Conservation (phyloP, 176 grass and related monocot species). For the Aegilops speltoides region DNA sequence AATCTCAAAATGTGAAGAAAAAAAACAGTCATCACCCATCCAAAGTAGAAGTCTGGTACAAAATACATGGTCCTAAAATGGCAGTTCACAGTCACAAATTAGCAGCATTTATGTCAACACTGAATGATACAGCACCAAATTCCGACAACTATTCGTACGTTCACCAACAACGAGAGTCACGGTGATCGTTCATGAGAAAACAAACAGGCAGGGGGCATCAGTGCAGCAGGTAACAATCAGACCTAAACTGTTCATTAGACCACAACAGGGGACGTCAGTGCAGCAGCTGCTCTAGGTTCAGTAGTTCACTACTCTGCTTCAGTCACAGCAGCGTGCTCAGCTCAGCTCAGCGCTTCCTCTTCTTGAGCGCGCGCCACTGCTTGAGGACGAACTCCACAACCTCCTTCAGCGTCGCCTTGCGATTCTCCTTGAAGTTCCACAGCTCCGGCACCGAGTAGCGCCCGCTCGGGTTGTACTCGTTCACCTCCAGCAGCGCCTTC, state of each 20-base stretch:
- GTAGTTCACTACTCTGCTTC: no score
- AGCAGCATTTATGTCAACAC: neutral
- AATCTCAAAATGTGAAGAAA: no score
- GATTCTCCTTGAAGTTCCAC: slow-evolving; percentile 7
- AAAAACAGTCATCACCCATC: no score
- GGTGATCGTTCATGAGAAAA: neutral
- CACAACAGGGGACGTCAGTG: no score
- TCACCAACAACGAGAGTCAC: no score
- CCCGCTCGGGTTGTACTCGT: slow-evolving; percentile 50
- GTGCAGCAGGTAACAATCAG: no score
- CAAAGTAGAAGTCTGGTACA: no score
- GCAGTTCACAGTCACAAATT: neutral
- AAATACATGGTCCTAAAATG: neutral
- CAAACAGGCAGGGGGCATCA: no score
- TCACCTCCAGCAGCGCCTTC: slow-evolving; percentile 45
- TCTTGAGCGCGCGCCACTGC: neutral
- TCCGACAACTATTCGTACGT: neutral
- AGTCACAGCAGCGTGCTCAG: neutral
- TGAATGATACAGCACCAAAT: no score
- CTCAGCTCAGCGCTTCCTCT: slow-evolving; percentile 8
- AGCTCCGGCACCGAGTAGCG: slow-evolving; percentile 38
- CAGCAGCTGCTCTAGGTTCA: no score
- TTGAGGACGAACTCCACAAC: neutral
- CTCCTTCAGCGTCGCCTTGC: slow-evolving; percentile 12
- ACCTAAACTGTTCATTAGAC: no score